Conservation (phyloP, 2,329 filamentous ascomycete species). For the Dactylellina sp. region DNA sequence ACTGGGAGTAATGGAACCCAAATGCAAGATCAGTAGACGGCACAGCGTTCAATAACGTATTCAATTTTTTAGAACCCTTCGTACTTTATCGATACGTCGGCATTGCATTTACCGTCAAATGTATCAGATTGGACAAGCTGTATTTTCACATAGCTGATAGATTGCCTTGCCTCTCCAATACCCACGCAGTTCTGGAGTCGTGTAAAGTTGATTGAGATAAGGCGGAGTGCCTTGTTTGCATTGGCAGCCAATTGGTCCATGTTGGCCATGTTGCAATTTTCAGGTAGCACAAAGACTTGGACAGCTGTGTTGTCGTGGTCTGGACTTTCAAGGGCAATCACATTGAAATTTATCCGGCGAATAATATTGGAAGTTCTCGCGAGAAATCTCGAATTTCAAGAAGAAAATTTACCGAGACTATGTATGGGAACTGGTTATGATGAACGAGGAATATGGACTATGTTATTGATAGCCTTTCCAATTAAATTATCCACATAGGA, state of each 20-base stretch:
- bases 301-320: constrained; percentile 46
- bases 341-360: not conserved
- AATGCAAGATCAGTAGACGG: not conserved
- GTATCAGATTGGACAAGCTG: no score
- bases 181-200: not conserved
- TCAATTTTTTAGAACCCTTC: no score
- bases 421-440: no score
- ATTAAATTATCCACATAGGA: no score
- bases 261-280: constrained; percentile 51
- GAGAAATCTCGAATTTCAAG: no score
- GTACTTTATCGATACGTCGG: no score
- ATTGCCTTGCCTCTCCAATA: not conserved
- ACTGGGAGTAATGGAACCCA: not conserved
- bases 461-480: no score
- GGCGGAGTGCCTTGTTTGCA: not conserved
- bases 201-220: not conserved
- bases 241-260: constrained; percentile 21
- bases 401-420: no score
- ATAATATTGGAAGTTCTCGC: not conserved
- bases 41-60: no score
- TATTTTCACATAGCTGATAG: no score
- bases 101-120: no score
- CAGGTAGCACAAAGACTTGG: constrained; percentile 42
- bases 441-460: no score
- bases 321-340: constrained; percentile 38